Evolutionary conservation across 2,329 filamentous ascomycete genomes (phyloP), one percentile per base, ranked within the genome.

Genomic region (Thelonectria rubi): DNA sequence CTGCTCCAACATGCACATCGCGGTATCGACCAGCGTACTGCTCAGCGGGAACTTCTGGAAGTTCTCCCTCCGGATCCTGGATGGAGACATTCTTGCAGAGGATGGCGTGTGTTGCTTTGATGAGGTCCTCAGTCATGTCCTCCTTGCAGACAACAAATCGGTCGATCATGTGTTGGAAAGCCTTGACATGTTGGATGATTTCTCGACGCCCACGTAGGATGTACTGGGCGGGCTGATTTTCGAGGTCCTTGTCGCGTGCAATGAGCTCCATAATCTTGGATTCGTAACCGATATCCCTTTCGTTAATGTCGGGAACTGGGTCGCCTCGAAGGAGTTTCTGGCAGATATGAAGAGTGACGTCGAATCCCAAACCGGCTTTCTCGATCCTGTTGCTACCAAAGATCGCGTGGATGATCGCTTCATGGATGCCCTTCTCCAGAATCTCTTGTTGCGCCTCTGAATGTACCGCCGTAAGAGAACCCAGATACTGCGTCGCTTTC

Each of bases 341-440:
- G 3, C 71, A 73, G 3, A 70, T 50, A 5, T 65, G 43, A 0
- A 64, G 15, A 1, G 71, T 73, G 1, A 62, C 43, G 2, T 69
- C 55, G 5, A 54, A 54, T 2, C 26, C 40, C 2, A 73, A 48
- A 0, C 71, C 71, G 0, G 64, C 69, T 20, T 48, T 6, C 26
- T 73, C 71, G 3, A 72, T 72, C 58, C n/a, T 59, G 51, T 73
- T 73, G 20, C 69, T 73, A 8, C 71, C 69, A 24, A 64, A 72
- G 8, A 73, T 68, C 0, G 66, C 65, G 15, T 64, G 67, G 5
- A 67, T 51, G 40, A 70, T 60, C 10, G 55, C 32, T 2, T 67
- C 54, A 7, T 69, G 50, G 2, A 65, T 46, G 46, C 64, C 63
- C 3, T 55, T 57, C 12, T 53, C 10, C 2, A 69, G 34, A 3